Base-by-base conservation (phyloP, 208 protist genomes). In the Vickermania spadyakhi region DNA sequence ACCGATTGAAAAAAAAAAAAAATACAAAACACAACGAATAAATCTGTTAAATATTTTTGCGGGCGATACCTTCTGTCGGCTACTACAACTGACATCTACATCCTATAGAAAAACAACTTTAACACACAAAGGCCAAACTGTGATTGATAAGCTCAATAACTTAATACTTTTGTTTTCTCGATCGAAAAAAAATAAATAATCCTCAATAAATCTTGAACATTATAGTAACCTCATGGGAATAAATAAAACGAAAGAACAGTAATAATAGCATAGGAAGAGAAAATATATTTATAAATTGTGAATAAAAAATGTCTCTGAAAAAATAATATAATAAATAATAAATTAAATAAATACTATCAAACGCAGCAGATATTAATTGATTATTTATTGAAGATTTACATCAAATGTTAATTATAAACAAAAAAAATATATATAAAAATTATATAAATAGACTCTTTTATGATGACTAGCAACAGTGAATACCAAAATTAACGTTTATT, bases 1-100 rank as follows among this genome's bases (percentile, higher is more conserved):
- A 61, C 30, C 14, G 13, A 28, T 18, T 7, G 22, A 61, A 61
- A 61, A 3, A 28, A 53, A 61, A 61, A 26, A 31, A 61, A 5
- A 61, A 61, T 52, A 30, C 23, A 58, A 58, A 29, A 18, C 28
- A 58, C 4, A 5, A 5, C 18, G 2, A 3, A 14, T n/a, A 14
- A 3, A n/a, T 53, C 27, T 2, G 13, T 2, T n/a, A 60, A 2
- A 29, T 29, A n/a, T 11, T n/a, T 49, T 11, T 18, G 13, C 18
- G 13, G 41, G 13, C 13, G 18, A 49, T 18, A 11, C 41, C 41
- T n/a, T 11, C 41, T n/a, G n/a, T 55, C 18, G 11, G 18, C 36
- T 45, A 45, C 36, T n/a, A 18, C 7, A 45, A n/a, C 36, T 45
- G 18, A 45, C 36, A 45, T 45, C 18, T 45, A 45, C n/a, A n/a